phyloP scores from a whole-genome alignment of 1,284 basidiomycete genomes.

The Grifola frondosa region DNA sequence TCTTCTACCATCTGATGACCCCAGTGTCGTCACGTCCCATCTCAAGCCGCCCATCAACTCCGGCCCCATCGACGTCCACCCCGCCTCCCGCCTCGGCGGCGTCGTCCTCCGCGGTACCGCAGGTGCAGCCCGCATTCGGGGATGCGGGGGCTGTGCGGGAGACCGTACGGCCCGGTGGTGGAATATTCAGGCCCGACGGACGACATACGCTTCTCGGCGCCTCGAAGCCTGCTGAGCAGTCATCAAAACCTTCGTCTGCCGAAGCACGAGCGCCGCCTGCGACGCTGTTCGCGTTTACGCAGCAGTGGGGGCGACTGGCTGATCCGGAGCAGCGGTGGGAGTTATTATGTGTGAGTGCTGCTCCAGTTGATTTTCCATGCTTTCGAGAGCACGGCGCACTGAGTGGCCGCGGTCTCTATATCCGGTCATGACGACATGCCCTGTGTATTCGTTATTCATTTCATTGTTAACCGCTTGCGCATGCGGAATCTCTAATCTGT shows the following conservation, averaged over 20 bases:
- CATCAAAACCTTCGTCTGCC: conserved; percentile 1
- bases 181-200: conserved; percentile 30
- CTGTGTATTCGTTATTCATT: conserved; percentile 1
- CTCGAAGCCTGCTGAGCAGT: neutral
- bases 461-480: neutral
- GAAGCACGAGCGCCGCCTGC: conserved; percentile 33
- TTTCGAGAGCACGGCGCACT: neutral
- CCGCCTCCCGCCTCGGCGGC: conserved; percentile 16
- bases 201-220: conserved; percentile 23
- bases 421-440: neutral
- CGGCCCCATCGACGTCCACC: conserved; percentile 14
- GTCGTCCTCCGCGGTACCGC: conserved; percentile 9
- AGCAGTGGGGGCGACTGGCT: conserved; percentile 46
- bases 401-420: too few relatives aligned
- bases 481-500: neutral
- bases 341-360: conserved; percentile 47
- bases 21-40: conserved; percentile 34
- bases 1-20: conserved; percentile 20
- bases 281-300: conserved; percentile 60
- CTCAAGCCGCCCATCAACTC: conserved; percentile 13
- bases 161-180: conserved; percentile 27
- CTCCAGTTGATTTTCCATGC: neutral
- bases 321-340: conserved; percentile 46
- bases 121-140: conserved; percentile 41
- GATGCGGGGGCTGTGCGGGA: conserved; percentile 57